Conservation (phyloP, 169 alveolate genomes). For the Eimeria sp. region DNA sequence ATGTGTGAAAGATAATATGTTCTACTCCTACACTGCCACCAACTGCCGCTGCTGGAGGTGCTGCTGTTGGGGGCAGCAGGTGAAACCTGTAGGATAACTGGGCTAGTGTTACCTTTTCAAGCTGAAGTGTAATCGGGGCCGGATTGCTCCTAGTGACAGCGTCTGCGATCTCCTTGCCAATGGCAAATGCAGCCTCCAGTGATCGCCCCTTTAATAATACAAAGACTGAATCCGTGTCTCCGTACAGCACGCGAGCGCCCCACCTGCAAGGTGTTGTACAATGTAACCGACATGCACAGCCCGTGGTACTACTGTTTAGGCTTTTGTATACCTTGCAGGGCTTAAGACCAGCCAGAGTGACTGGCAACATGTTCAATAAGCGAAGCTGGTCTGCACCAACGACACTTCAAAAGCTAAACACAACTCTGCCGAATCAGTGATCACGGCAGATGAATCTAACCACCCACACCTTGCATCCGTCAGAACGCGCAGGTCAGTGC, state of each 20-base stretch:
- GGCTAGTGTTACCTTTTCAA: slow-evolving; percentile 80
- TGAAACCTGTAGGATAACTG: not conserved
- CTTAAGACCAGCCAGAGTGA: not conserved
- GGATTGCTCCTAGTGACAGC: slow-evolving; percentile 81
- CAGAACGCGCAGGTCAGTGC: not conserved
- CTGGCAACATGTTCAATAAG: not conserved
- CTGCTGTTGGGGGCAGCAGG: not conserved
- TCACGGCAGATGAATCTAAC: not conserved
- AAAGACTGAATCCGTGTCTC: slow-evolving; percentile 99
- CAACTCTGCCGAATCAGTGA: not conserved
- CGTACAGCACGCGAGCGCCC: slow-evolving; percentile 96
- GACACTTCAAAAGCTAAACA: not conserved
- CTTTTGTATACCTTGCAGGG: not conserved
- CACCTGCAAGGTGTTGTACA: slow-evolving; percentile 73
- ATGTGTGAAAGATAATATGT: not conserved
- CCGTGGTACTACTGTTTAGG: not conserved
- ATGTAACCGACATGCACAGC: not conserved
- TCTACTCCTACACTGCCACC: not conserved
- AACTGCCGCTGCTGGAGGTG: not conserved
- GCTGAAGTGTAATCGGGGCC: slow-evolving; percentile 83
- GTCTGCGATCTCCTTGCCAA: slow-evolving; percentile 82
- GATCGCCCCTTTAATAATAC: slow-evolving; percentile 86
- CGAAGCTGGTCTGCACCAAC: not conserved
- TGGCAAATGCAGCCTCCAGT: slow-evolving; percentile 81
- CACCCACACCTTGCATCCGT: not conserved